Percentiles rank a stretch among this genome's conserved stretches.
Evolutionary conservation across 2,329 filamentous ascomycete species (phyloP).

Genomic region (Aspergillus aculeatus): DNA sequence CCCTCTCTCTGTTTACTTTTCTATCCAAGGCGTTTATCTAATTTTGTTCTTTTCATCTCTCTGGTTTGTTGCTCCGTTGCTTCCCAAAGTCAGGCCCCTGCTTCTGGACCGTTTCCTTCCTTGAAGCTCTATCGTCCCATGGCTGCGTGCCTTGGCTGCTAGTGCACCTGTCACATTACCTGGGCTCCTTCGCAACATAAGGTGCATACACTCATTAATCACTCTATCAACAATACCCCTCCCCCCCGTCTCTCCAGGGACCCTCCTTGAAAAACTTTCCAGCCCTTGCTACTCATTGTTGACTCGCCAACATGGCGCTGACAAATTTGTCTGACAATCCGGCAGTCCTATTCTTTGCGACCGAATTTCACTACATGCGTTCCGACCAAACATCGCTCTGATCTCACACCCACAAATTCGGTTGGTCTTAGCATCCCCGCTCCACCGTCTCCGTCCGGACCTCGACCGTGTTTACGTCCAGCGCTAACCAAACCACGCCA

Average conservation of each 20-base stretch:
- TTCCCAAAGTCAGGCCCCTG: background rate
- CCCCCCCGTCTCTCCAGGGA: background rate
- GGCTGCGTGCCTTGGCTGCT: conserved; percentile 6
- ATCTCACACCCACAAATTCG: conserved; percentile 18
- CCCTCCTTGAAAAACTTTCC: background rate
- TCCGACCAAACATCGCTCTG: conserved; percentile 16
- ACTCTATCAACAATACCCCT: background rate
- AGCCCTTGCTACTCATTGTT: background rate
- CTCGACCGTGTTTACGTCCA: conserved; percentile 21
- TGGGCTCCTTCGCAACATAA: conserved; percentile 8
- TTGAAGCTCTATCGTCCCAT: conserved; percentile 1
- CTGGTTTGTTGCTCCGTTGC: background rate
- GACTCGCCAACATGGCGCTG: background rate
- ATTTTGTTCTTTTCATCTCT: background rate
- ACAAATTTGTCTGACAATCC: conserved; percentile 1
- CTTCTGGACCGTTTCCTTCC: background rate
- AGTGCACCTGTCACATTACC: conserved; percentile 12
- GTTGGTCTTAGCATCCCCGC: conserved; percentile 21
- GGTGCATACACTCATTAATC: conserved; percentile 12
- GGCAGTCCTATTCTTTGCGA: background rate
- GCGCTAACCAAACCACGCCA: conserved; percentile 6
- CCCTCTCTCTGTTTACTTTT: background rate
- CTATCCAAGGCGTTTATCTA: background rate
- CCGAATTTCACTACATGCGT: conserved; percentile 15
- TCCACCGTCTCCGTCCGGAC: conserved; percentile 13